Evolutionary conservation across 1,139 yeast genomes (phyloP), one percentile per base, ranked within the genome.

Genomic region (Scheffersomyces titani): DNA sequence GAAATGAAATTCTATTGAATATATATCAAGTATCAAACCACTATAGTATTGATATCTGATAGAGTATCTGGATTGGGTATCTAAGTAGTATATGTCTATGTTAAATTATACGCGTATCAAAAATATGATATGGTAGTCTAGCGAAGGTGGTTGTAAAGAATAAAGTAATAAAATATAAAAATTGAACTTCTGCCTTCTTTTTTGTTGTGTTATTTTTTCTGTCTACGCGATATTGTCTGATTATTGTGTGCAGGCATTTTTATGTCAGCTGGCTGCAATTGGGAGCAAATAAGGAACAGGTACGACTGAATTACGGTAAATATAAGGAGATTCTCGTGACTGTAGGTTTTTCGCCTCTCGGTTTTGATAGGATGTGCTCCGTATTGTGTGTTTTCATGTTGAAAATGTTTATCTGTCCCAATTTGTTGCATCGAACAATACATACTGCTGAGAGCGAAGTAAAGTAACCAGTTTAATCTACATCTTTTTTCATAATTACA

Each of bases 121-220:
- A 24, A 11, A 24, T 24, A 24, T 24, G 30, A 30, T 1, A 30
- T 9, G 40, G 2, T 11, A 1, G 40, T 30, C 40, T 30, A 30
- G 40, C 40, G 40, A 30, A 30, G 16, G 40, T 30, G 40, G 40
- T 30, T 7, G 40, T 30, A 16, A 30, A 30, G 40, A 30, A 11
- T 2, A 30, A 16, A 30, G 13, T 21, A 11, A 30, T 18, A 18
- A 21, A 30, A 48, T 44, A 19, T 19, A 47, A 30, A n/a, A 36
- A 49, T 46, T 50, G 46, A 6, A 45, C 19, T 44, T 30, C 40
- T 30, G 40, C 13, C 40, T 11, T 6, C 40, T 30, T 30, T n/a
- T 47, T 49, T 18, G 59, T 46, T 16, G 53, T 44, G 20, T 49
- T n/a, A n/a, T 44, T 21, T 40, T 53, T 51, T n/a, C 49, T 49